phyloP scores from a whole-genome alignment of 169 alveolate species.

The Theileria parva region DNA sequence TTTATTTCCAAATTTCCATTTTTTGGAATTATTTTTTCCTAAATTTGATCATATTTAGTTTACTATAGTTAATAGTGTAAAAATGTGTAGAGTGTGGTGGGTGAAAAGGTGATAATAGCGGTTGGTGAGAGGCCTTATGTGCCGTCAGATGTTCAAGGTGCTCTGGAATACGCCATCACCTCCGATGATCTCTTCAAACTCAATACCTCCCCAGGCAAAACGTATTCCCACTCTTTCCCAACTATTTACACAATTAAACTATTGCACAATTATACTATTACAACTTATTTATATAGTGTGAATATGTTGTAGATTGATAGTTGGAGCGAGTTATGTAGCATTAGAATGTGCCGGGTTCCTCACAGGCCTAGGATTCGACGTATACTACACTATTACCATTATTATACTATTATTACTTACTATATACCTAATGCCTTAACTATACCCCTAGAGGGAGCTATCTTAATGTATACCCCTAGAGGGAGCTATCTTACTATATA shows the following conservation, averaged over 20 bases:
- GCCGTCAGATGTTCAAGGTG: slow-evolving; percentile 88
- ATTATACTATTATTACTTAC: too few species aligned
- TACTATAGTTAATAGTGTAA: background rate
- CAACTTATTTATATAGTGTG: background rate
- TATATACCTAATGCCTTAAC: too few species aligned
- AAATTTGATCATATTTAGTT: background rate
- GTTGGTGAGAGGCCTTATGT: slow-evolving; percentile 94
- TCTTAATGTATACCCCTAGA: too few species aligned
- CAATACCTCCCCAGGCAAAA: slow-evolving; percentile 90
- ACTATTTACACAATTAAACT: background rate
- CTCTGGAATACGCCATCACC: slow-evolving; percentile 90
- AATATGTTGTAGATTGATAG: slow-evolving; percentile 78
- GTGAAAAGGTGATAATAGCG: slow-evolving; percentile 89
- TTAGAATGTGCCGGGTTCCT: slow-evolving; percentile 98
- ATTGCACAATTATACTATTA: background rate
- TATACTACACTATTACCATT: slow-evolving; percentile 16
- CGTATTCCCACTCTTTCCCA: slow-evolving; percentile 20
- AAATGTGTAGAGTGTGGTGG: slow-evolving; percentile 71
- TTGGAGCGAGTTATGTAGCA: slow-evolving; percentile 97
- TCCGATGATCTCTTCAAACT: slow-evolving; percentile 94
- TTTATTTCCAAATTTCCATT: too few species aligned
- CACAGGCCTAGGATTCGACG: slow-evolving; percentile 91
- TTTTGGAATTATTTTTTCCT: too few species aligned
- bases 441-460: too few species aligned
- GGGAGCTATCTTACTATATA: too few species aligned